Evolutionary conservation across 768 basidiomycete genomes (phyloP).

Genomic region (Tricholoma terreum): DNA sequence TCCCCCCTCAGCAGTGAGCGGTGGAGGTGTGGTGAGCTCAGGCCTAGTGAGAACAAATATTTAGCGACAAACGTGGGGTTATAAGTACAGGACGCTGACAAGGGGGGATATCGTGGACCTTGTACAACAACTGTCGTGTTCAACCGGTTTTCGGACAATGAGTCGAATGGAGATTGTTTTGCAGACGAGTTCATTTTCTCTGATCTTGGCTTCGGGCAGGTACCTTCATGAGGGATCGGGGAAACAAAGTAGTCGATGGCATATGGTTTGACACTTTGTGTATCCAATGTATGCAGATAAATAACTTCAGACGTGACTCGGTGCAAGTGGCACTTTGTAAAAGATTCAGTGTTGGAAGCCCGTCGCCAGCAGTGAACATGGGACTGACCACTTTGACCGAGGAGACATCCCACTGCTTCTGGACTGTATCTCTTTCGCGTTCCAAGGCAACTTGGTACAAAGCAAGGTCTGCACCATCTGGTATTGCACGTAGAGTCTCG

Average conservation of each 20-base stretch:
- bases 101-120: slow-evolving; percentile 49
- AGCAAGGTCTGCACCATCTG: slow-evolving; percentile 33
- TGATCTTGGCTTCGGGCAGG: slow-evolving; percentile 46
- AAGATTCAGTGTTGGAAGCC: slow-evolving; percentile 6
- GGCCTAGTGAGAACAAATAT: slow-evolving; percentile 43
- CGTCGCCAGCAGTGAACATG: slow-evolving; percentile 12
- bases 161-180: slow-evolving; percentile 25
- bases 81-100: slow-evolving; percentile 38
- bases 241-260: slow-evolving; percentile 71
- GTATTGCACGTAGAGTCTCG: slow-evolving; percentile 32
- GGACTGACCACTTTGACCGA: slow-evolving; percentile 58
- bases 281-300: slow-evolving; percentile 48
- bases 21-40: slow-evolving; percentile 64
- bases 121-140: slow-evolving; percentile 54
- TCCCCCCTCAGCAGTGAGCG: slow-evolving; percentile 63
- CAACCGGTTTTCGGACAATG: slow-evolving; percentile 28
- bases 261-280: slow-evolving; percentile 45
- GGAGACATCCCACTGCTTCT: slow-evolving; percentile 52
- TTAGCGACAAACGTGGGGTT: not conserved
- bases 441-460: slow-evolving; percentile 75
- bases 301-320: slow-evolving; percentile 52
- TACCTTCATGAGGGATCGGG: slow-evolving; percentile 65
- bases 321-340: slow-evolving; percentile 64
- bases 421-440: slow-evolving; percentile 37
- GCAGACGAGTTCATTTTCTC: slow-evolving; percentile 17